Conservation (phyloP, 331 rosid species). For the Acacia concinna region DNA sequence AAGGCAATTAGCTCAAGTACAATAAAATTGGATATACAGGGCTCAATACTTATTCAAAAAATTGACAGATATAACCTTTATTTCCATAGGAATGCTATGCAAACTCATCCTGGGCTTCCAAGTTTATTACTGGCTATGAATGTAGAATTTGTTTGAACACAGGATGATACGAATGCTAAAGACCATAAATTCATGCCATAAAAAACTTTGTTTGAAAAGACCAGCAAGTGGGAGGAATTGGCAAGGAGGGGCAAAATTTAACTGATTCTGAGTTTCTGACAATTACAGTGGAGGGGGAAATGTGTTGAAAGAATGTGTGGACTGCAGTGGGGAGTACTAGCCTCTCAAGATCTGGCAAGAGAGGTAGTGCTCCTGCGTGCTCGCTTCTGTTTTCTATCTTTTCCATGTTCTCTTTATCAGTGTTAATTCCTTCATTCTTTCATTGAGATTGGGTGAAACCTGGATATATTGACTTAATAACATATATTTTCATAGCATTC, state of each 20-base stretch:
- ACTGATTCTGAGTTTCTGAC: neutral
- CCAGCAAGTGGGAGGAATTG: neutral
- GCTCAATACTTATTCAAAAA: neutral
- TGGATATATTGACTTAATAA: neutral
- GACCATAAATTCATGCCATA: conserved; percentile 22
- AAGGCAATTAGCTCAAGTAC: neutral
- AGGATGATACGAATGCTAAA: conserved; percentile 8
- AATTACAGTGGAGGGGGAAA: neutral
- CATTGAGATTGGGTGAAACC: neutral
- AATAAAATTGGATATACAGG: neutral
- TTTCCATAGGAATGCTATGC: conserved; percentile 8
- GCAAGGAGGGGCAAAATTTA: neutral
- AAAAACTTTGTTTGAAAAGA: conserved; percentile 12
- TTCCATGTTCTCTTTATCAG: neutral
- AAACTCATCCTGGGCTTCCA: conserved; percentile 1
- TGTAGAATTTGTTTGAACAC: neutral
- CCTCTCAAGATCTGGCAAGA: neutral
- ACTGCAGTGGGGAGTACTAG: neutral
- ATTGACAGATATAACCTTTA: neutral
- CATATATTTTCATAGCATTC: neutral
- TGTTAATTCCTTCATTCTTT: neutral
- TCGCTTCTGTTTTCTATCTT: neutral
- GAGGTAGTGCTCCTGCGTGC: neutral
- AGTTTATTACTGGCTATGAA: conserved; percentile 10
- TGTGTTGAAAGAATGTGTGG: neutral